phyloP scores from a whole-genome alignment of 2,329 filamentous ascomycete species.

The Aureobasidium sp. region DNA sequence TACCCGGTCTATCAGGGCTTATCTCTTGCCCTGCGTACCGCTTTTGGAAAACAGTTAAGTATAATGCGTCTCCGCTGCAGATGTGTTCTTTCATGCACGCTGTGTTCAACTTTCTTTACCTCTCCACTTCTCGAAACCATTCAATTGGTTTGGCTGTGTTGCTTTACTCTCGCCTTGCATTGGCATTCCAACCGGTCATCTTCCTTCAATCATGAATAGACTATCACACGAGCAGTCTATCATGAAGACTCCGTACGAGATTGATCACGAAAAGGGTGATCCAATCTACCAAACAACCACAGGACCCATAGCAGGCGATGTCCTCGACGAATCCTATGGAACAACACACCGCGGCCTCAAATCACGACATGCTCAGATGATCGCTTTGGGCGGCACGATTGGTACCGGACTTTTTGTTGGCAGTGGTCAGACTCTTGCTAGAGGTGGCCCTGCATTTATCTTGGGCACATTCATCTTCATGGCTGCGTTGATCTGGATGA shows the following conservation, averaged over 20 bases:
- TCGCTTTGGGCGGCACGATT: constrained; percentile 26
- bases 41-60: neutral
- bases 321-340: constrained; percentile 24
- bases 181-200: neutral
- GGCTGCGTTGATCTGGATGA: constrained; percentile 32
- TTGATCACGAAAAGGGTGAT: constrained; percentile 3
- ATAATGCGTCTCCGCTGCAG: neutral
- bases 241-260: neutral
- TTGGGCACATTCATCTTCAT: constrained; percentile 34
- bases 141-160: neutral
- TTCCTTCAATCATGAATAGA: neutral
- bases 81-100: neutral
- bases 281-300: neutral
- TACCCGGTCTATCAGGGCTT: neutral
- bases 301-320: constrained; percentile 16
- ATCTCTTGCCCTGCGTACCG: constrained; percentile 8
- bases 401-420: constrained; percentile 27
- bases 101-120: neutral
- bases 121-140: neutral
- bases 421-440: constrained; percentile 28
- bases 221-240: neutral
- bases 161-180: neutral
- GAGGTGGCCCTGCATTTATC: constrained; percentile 33
- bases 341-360: constrained; percentile 33
- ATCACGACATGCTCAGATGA: constrained; percentile 29